Evolutionary conservation across 768 basidiomycete genomes (phyloP), one percentile per base, ranked within the genome.

Genomic region (Phaffia australis): DNA sequence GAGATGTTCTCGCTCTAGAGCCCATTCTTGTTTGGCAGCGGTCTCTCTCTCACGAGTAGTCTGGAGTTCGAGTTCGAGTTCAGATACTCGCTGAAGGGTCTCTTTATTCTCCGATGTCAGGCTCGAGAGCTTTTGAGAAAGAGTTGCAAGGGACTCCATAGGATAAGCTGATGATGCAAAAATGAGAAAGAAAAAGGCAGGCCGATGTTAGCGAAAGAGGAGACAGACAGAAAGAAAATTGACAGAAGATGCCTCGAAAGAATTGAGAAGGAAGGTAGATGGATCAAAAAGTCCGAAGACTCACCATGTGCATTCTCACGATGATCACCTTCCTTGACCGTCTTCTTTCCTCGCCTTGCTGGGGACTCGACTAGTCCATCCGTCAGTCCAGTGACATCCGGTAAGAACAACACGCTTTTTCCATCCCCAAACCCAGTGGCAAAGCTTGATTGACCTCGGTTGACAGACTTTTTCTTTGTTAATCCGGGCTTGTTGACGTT

Each of bases 101-200:
- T 88, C 82, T 4, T 84, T 80, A 70, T 93, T 93, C 72, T 94
- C 88, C 0, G 83, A 81, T 71, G 92, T 88, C 3, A 93, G 81
- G 49, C 85, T 81, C 19, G 83, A 79, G 11, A 94, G 79, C 69
- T 87, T 85, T 0, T 73, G 68, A 61, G 76, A 73, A 0, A 78
- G 72, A 1, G 74, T 71, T 15, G 72, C 71, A 18, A 76, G 68
- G 15, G 75, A 70, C 30, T 71, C 55, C 18, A 63, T 23, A 29
- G 67, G 67, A 29, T 59, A 49, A 15, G 46, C 61, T 69, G 32
- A 1, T 1, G n/a, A 62, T 19, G 14, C 32, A 25, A 19, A 49
- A 23, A 51, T 51, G 18, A 19, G 1, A 25, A n/a, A 16, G 4
- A 18, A 8, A 32, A 32, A 25, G 23, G 1, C 8, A 29, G 52